Percentiles rank a stretch among this genome's conserved stretches.
Evolutionary conservation across 768 basidiomycete species (phyloP).

Genomic region (Rhodocollybia butyracea): DNA sequence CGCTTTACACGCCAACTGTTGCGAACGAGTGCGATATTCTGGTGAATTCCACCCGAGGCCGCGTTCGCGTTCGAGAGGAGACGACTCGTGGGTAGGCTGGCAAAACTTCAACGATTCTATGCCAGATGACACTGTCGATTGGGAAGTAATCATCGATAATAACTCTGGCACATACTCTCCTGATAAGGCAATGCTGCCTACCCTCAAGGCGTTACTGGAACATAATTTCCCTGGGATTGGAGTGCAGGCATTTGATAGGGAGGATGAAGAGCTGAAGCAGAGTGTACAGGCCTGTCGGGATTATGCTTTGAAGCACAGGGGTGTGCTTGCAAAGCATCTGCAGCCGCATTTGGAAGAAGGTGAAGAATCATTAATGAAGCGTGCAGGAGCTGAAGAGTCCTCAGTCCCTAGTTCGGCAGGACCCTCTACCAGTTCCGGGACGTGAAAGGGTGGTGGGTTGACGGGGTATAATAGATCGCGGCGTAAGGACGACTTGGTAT

Average conservation of each 20-base stretch:
- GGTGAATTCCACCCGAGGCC: slow-evolving; percentile 84
- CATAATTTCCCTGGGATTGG: slow-evolving; percentile 69
- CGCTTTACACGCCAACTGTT: slow-evolving; percentile 77
- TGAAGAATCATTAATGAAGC: slow-evolving; percentile 48
- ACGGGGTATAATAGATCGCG: too few species aligned
- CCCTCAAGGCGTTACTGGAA: slow-evolving; percentile 60
- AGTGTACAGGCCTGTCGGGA: slow-evolving; percentile 66
- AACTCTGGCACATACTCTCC: slow-evolving; percentile 86
- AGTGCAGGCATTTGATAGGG: slow-evolving; percentile 51
- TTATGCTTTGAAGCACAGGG: slow-evolving; percentile 62
- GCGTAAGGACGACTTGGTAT: too few species aligned
- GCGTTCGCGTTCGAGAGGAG: slow-evolving; percentile 31
- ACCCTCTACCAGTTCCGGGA: not conserved
- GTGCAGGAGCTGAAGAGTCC: slow-evolving; percentile 10
- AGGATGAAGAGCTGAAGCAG: slow-evolving; percentile 51
- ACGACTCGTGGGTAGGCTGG: slow-evolving; percentile 43
- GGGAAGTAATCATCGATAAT: slow-evolving; percentile 87
- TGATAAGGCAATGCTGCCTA: slow-evolving; percentile 56
- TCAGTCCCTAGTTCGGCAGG: not conserved
- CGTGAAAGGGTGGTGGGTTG: too few species aligned
- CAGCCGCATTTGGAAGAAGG: slow-evolving; percentile 58
- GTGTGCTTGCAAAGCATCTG: slow-evolving; percentile 55
- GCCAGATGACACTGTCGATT: slow-evolving; percentile 53
- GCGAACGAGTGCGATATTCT: slow-evolving; percentile 62
- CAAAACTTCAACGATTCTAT: slow-evolving; percentile 52